phyloP scores from a whole-genome alignment of 129 eudicot species.

The Pseudognaphalium luteoalbum region DNA sequence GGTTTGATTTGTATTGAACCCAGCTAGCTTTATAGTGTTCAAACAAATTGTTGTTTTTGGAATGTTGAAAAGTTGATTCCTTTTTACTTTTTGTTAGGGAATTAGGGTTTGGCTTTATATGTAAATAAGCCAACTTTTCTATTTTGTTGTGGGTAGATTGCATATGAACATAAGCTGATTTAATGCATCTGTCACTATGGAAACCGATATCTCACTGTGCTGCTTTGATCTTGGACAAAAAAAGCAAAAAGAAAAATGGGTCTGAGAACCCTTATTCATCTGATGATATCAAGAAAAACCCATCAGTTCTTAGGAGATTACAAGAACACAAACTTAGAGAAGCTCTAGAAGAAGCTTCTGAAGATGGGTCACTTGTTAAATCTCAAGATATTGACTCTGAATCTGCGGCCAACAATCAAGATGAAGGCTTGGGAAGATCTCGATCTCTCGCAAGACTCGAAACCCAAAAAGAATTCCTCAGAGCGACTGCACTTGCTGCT shows the following conservation, averaged over 20 bases:
- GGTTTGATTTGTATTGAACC: conserved; percentile 18
- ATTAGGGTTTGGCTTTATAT: conserved; percentile 48
- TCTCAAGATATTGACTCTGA: conserved; percentile 77
- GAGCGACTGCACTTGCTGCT: conserved; percentile 95
- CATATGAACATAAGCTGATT: conserved; percentile 43
- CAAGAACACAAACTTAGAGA: conserved; percentile 92
- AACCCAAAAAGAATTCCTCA: conserved; percentile 83
- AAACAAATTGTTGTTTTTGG: conserved; percentile 50
- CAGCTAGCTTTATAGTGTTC: conserved; percentile 20
- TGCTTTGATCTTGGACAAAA: conserved; percentile 79
- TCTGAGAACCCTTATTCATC: conserved; percentile 41
- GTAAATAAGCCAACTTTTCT: conserved; percentile 40
- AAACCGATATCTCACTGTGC: conserved; percentile 96
- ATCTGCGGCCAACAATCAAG: conserved; percentile 53
- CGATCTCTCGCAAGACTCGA: conserved; percentile 82
- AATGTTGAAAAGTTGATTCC: conserved; percentile 53
- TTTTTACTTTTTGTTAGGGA: conserved; percentile 44
- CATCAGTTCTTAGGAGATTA: conserved; percentile 69
- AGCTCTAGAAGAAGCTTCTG: conserved; percentile 98
- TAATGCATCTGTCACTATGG: conserved; percentile 99
- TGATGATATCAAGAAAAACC: conserved; percentile 62
- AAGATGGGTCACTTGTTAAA: conserved; percentile 90
- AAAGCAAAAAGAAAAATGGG: conserved; percentile 75
- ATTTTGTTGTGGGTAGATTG: conserved; percentile 27
- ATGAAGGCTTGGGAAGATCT: conserved; percentile 74